Conservation (phyloP, 148 eudicot species). For the Spergularia marina region DNA sequence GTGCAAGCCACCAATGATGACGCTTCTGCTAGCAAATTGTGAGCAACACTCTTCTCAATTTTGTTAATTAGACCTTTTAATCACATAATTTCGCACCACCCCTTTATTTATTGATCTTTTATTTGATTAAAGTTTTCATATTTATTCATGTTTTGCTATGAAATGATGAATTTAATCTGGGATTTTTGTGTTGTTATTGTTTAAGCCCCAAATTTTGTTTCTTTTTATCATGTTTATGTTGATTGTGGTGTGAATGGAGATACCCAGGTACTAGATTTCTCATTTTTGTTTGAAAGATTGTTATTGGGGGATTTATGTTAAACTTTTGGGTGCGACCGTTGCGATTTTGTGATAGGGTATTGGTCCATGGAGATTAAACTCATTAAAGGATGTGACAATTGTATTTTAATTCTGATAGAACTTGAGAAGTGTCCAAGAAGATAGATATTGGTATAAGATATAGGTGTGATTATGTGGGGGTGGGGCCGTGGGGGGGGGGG, state of each 20-base stretch:
- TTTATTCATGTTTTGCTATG: too few relatives aligned
- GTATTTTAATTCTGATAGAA: too few relatives aligned
- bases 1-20: slow-evolving; percentile 99
- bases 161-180: neutral
- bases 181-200: neutral
- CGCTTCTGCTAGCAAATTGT: slow-evolving; percentile 96
- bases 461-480: too few relatives aligned
- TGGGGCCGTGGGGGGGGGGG: too few relatives aligned
- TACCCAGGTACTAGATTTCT: neutral
- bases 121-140: neutral
- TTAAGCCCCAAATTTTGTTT: neutral
- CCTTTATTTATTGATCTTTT: neutral
- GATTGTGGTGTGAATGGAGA: neutral
- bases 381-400: too few relatives aligned
- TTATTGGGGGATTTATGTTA: neutral
- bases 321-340: neutral
- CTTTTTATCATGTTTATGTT: neutral
- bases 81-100: too few relatives aligned
- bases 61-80: neutral
- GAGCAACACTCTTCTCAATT: neutral
- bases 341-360: too few relatives aligned
- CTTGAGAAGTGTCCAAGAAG: too few relatives aligned
- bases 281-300: too few relatives aligned
- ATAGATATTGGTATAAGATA: too few relatives aligned
- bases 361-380: too few relatives aligned